These are phyloP conservation scores for Globisporangium solare DNA, from an alignment of 352 stramenopile genomes.

Conservation along the genomic window DNA sequence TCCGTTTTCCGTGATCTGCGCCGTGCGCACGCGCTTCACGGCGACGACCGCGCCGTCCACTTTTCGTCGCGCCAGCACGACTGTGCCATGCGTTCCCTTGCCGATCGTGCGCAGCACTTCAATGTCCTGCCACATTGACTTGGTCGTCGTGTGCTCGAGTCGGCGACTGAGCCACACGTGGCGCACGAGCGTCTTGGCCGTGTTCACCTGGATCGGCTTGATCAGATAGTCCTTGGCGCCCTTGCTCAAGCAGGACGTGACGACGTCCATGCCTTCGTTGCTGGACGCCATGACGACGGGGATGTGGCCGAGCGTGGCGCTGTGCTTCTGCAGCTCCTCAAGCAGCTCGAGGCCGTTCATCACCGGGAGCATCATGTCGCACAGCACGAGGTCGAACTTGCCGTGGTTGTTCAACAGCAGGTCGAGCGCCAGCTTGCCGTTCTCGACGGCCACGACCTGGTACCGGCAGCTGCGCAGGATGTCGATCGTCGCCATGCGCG, in stretches of 20 bases:
- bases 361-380: conserved; percentile 87
- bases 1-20: conserved; percentile 76
- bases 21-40: conserved; percentile 80
- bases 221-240: conserved; percentile 89
- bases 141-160: conserved; percentile 55
- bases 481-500: conserved; percentile 84
- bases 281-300: conserved; percentile 89
- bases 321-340: conserved; percentile 76
- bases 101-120: conserved; percentile 85
- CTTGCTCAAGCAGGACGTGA: conserved; percentile 85
- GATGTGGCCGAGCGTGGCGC: conserved; percentile 63
- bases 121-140: conserved; percentile 81
- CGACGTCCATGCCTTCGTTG: conserved; percentile 89
- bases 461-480: conserved; percentile 87
- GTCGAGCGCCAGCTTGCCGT: conserved; percentile 72
- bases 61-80: conserved; percentile 72
- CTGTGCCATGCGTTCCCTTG: conserved; percentile 82
- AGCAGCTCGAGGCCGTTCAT: conserved; percentile 88
- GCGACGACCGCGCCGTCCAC: conserved; percentile 78
- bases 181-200: conserved; percentile 84
- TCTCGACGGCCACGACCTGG: conserved; percentile 80
- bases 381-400: conserved; percentile 85
- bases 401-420: conserved; percentile 61
- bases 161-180: conserved; percentile 83
- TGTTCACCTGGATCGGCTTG: conserved; percentile 89